Percentiles rank a stretch among this genome's conserved stretches.
phyloP scores from a whole-genome alignment of 768 basidiomycete species.

The Pleurotus ostreatus region DNA sequence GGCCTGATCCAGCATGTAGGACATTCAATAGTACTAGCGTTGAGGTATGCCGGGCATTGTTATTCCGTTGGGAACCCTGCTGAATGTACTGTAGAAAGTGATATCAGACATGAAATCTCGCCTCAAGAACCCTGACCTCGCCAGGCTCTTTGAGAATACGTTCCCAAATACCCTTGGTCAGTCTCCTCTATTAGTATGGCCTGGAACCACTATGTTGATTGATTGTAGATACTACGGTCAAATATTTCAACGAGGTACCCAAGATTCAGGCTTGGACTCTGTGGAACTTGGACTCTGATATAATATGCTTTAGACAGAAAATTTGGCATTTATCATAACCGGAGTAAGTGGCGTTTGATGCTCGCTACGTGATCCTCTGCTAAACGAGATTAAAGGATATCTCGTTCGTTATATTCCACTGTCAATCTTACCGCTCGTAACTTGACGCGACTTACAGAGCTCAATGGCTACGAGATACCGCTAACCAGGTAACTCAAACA shows the following conservation, averaged over 20 bases:
- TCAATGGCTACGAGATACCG: conserved; percentile 82
- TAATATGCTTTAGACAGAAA: conserved; percentile 41
- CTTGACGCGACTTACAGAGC: conserved; percentile 40
- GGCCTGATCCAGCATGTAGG: conserved; percentile 62
- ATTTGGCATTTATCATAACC: conserved; percentile 78
- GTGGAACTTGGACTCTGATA: background rate
- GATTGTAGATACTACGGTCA: conserved; percentile 67
- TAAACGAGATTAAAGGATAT: conserved; percentile 48
- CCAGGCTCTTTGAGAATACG: conserved; percentile 76
- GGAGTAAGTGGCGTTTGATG: conserved; percentile 41
- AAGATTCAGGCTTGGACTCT: conserved; percentile 8
- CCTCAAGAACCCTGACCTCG: conserved; percentile 74
- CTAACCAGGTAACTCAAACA: conserved; percentile 52
- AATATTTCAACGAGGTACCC: conserved; percentile 60
- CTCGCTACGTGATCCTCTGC: background rate
- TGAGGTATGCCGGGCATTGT: conserved; percentile 40
- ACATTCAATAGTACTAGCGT: conserved; percentile 76
- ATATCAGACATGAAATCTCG: conserved; percentile 69
- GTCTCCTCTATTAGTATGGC: conserved; percentile 3
- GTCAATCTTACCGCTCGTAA: background rate
- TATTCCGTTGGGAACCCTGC: background rate
- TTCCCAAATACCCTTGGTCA: conserved; percentile 79
- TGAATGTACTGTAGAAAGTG: conserved; percentile 45
- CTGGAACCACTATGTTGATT: background rate
- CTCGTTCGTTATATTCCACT: conserved; percentile 40